phyloP scores from a whole-genome alignment of 2,329 filamentous ascomycete species.

The Talaromyces sp. region DNA sequence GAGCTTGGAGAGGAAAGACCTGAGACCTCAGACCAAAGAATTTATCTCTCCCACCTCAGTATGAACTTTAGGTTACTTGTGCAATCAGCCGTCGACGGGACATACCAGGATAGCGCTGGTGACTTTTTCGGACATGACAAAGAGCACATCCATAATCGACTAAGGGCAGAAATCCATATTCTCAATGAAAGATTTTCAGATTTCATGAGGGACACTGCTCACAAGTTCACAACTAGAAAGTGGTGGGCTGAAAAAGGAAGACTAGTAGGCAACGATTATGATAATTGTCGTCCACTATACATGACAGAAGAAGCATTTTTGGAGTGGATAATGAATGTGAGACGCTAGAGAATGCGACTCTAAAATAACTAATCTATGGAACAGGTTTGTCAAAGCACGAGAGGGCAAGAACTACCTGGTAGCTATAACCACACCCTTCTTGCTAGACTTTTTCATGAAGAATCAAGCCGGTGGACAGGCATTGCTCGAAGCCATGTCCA shows the following conservation, averaged over 20 bases:
- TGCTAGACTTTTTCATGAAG: background rate
- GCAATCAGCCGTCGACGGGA: background rate
- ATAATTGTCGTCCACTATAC: background rate
- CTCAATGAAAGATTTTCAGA: background rate
- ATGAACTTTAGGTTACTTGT: background rate
- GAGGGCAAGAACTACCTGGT: background rate
- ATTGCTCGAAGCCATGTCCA: background rate
- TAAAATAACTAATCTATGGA: background rate
- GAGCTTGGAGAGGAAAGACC: background rate
- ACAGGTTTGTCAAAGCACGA: background rate
- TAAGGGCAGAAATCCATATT: background rate
- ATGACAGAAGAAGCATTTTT: background rate
- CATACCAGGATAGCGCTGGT: background rate
- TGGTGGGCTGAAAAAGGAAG: background rate
- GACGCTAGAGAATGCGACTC: background rate
- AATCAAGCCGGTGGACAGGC: background rate
- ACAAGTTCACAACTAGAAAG: background rate
- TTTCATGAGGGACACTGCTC: background rate
- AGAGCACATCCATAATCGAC: background rate
- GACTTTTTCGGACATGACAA: background rate
- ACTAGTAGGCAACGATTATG: background rate
- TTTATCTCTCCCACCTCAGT: background rate
- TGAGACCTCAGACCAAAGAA: background rate
- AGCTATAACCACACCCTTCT: background rate
- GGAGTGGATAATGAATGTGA: background rate